phyloP scores from a whole-genome alignment of 1,139 yeast genomes.

The Arxiozyma bovina region DNA sequence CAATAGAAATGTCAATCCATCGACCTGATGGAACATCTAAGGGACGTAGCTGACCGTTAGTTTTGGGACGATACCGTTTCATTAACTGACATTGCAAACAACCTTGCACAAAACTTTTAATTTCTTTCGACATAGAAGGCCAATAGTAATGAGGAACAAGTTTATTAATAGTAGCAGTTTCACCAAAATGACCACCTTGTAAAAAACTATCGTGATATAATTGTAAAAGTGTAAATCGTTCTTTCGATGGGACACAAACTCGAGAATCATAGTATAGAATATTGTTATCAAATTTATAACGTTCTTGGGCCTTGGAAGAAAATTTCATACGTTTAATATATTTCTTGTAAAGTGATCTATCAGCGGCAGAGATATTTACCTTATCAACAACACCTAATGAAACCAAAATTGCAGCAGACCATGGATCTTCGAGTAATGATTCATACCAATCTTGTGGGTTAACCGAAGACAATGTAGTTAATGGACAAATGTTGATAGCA shows the following conservation, averaged over 20 bases:
- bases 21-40: slow-evolving; percentile 8
- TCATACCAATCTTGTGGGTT: too few species aligned
- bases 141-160: slow-evolving; percentile 6
- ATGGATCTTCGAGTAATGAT: neutral
- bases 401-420: slow-evolving; percentile 1
- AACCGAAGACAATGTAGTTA: neutral
- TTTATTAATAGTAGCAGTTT: neutral
- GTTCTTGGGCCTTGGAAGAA: neutral
- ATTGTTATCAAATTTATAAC: neutral
- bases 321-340: neutral
- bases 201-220: neutral
- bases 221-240: neutral
- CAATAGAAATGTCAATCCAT: slow-evolving; percentile 11
- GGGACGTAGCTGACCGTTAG: slow-evolving; percentile 6
- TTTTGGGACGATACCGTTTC: slow-evolving; percentile 4
- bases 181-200: neutral
- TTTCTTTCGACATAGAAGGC: slow-evolving; percentile 5
- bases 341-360: neutral
- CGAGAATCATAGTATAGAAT: slow-evolving; percentile 2
- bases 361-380: neutral
- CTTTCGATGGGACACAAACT: slow-evolving; percentile 4
- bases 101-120: slow-evolving; percentile 1
- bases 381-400: neutral
- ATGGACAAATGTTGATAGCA: neutral
- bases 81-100: slow-evolving; percentile 11